These are phyloP conservation scores for Gyrodon tennesseensis DNA, from an alignment of 1,284 basidiomycete genomes.

Conservation along the genomic window DNA sequence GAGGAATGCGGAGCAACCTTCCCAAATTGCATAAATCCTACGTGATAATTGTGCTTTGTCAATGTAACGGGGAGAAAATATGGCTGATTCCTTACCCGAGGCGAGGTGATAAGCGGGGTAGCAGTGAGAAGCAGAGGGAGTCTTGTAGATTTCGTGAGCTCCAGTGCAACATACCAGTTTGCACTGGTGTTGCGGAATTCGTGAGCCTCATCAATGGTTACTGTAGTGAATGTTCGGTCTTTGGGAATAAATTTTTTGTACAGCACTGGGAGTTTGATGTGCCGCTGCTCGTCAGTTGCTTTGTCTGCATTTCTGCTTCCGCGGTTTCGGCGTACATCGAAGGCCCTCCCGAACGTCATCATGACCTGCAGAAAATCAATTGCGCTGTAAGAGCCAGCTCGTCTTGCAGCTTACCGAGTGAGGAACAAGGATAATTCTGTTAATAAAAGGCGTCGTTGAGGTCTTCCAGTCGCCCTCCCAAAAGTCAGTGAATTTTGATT, in stretches of 20 bases:
- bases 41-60: no score
- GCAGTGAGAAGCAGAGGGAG: conserved; percentile 6
- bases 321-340: conserved; percentile 4
- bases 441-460: conserved; percentile 16
- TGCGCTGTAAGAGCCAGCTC: no score
- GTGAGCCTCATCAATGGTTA: conserved; percentile 19
- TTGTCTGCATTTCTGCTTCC: conserved; percentile 21
- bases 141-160: background rate
- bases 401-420: conserved; percentile 17
- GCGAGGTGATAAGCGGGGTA: conserved; percentile 11
- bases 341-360: conserved; percentile 21
- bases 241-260: conserved; percentile 16
- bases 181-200: conserved; percentile 11
- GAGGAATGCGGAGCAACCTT: conserved; percentile 16
- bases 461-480: conserved; percentile 10
- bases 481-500: conserved; percentile 18
- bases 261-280: conserved; percentile 20
- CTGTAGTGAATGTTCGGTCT: conserved; percentile 6
- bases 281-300: conserved; percentile 14
- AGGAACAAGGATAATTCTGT: conserved; percentile 20
- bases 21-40: conserved; percentile 22
- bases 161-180: background rate
- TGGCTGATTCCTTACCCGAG: conserved; percentile 6
- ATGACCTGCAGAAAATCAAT: conserved; percentile 17
- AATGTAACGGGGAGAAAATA: background rate